Conservation (phyloP, 2,329 filamentous ascomycete species). For the Alternaria angustiovoidea region DNA sequence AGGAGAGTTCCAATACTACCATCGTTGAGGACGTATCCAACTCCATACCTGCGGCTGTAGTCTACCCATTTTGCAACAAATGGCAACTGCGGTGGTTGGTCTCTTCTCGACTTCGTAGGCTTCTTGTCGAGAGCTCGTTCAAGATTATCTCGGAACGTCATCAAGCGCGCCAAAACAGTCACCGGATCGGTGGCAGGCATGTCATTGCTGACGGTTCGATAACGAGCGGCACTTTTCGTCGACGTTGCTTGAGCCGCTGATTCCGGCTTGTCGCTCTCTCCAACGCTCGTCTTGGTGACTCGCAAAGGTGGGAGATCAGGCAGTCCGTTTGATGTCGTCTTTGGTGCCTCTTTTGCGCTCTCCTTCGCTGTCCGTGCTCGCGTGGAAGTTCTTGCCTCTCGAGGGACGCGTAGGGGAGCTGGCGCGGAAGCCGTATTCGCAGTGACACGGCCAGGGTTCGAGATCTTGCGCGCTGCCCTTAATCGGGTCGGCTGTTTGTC, state of each 20-base stretch:
- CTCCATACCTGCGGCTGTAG: conserved; percentile 85
- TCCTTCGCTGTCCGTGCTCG: conserved; percentile 39
- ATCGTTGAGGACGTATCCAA: conserved; percentile 84
- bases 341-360: conserved; percentile 26
- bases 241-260: conserved; percentile 27
- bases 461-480: conserved; percentile 47
- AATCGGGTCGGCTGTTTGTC: conserved; percentile 50
- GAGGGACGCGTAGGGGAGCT: conserved; percentile 39
- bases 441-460: conserved; percentile 44
- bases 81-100: conserved; percentile 62
- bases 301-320: conserved; percentile 39
- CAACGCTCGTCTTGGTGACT: conserved; percentile 28
- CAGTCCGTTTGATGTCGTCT: conserved; percentile 32
- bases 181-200: conserved; percentile 54
- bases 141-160: conserved; percentile 57
- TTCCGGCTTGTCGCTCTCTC: conserved; percentile 31
- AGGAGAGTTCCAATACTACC: conserved; percentile 76
- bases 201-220: conserved; percentile 38
- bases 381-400: conserved; percentile 38
- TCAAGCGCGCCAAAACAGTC: conserved; percentile 55
- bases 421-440: conserved; percentile 40
- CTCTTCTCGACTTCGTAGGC: conserved; percentile 49
- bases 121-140: conserved; percentile 53
- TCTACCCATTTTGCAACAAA: conserved; percentile 83
- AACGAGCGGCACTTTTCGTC: conserved; percentile 29